phyloP scores from a whole-genome alignment of 305 asterid species.

The Fraxinus velutina region DNA sequence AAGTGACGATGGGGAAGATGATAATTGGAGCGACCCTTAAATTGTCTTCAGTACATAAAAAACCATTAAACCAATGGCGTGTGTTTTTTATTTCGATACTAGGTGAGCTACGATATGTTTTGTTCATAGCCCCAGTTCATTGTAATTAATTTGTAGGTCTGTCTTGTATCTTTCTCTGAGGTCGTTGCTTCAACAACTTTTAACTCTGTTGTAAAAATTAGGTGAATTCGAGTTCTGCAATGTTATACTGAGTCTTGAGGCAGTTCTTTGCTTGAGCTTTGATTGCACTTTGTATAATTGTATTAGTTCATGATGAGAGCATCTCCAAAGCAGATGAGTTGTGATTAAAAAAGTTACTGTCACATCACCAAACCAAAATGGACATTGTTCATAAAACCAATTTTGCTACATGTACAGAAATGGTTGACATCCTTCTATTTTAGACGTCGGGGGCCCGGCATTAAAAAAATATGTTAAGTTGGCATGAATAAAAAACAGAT shows the following conservation, averaged over 20 bases:
- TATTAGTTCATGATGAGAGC: neutral
- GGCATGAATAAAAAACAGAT: neutral
- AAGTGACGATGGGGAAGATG: constrained; percentile 53
- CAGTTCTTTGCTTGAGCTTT: neutral
- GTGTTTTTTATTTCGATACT: constrained; percentile 25
- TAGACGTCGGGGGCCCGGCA: neutral
- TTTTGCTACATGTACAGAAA: too few species aligned
- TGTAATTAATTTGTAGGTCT: constrained; percentile 40
- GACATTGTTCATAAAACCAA: neutral
- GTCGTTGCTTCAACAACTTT: neutral
- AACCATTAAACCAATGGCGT: neutral
- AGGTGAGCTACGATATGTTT: constrained; percentile 28
- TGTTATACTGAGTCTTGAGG: neutral
- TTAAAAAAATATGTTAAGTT: neutral
- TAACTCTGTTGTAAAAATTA: neutral
- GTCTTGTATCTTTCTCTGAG: constrained; percentile 21
- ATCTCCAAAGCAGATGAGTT: neutral
- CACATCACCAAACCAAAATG: neutral
- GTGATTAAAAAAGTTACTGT: neutral
- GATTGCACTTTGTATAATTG: neutral
- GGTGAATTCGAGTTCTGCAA: neutral
- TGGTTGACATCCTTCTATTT: too few species aligned
- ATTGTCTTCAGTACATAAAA: constrained; percentile 6
- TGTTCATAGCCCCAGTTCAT: constrained; percentile 30
- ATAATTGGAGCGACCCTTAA: constrained; percentile 71